Conservation (phyloP, 2,329 filamentous ascomycete genomes). For the Fusarium sororula region DNA sequence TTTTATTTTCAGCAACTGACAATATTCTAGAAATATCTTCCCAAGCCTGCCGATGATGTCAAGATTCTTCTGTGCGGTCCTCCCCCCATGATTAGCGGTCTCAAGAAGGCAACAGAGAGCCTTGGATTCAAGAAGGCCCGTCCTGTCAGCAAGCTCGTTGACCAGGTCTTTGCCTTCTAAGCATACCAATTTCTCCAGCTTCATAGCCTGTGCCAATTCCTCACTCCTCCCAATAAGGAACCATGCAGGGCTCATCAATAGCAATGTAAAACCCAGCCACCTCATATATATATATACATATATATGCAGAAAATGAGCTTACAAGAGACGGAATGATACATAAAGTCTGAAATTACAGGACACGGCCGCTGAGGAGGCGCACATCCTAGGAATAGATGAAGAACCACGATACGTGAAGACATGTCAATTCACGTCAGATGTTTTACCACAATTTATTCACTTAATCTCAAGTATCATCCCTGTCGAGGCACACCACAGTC, state of each 20-base stretch:
- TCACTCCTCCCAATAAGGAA: neutral
- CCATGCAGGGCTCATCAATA: neutral
- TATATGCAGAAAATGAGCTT: slow-evolving; percentile 22
- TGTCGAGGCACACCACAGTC: neutral
- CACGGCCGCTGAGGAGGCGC: neutral
- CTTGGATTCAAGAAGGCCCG: slow-evolving; percentile 92
- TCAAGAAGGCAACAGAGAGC: slow-evolving; percentile 94
- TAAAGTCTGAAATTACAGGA: neutral
- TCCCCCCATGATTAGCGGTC: slow-evolving; percentile 93
- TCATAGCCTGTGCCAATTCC: neutral
- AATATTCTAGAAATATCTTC: slow-evolving; percentile 72
- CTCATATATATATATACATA: neutral
- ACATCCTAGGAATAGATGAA: neutral
- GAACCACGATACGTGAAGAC: slow-evolving; percentile 4
- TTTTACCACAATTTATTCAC: slow-evolving; percentile 3
- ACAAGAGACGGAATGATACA: slow-evolving; percentile 10
- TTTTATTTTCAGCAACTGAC: slow-evolving; percentile 32
- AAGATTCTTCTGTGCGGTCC: slow-evolving; percentile 96
- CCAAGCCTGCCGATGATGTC: slow-evolving; percentile 83
- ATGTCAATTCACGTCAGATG: slow-evolving; percentile 14
- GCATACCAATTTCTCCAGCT: neutral
- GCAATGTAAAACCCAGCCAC: slow-evolving; percentile 7
- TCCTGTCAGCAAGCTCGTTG: slow-evolving; percentile 96
- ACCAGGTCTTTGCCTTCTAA: slow-evolving; percentile 95
- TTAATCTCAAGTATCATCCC: neutral